Evolutionary conservation across 306 rosid species (phyloP).

Genomic region (Glycine tomentella): DNA sequence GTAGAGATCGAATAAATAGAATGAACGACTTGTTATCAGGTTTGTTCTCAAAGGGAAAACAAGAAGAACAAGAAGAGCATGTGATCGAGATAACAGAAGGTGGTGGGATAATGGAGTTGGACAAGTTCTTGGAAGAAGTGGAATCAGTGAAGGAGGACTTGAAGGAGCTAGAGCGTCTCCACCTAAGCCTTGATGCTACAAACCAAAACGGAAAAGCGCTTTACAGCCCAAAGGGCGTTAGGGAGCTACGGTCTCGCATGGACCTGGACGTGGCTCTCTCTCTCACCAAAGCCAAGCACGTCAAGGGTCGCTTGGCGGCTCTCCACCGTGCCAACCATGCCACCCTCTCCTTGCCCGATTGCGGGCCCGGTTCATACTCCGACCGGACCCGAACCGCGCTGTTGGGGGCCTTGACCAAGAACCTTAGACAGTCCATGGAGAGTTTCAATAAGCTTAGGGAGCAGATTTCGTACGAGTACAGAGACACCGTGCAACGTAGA

Average conservation of each 20-base stretch:
- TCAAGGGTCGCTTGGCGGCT: constrained; percentile 77
- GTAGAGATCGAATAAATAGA: not conserved
- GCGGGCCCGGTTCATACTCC: constrained; percentile 87
- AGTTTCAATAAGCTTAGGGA: constrained; percentile 69
- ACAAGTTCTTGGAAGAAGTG: constrained; percentile 74
- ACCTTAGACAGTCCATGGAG: constrained; percentile 82
- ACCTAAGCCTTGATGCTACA: constrained; percentile 54
- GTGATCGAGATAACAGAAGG: constrained; percentile 64
- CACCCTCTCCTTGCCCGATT: constrained; percentile 57
- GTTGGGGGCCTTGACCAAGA: constrained; percentile 76
- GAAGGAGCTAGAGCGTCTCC: constrained; percentile 71
- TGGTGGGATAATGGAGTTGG: constrained; percentile 41
- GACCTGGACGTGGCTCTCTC: constrained; percentile 78
- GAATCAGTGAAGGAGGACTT: constrained; percentile 79
- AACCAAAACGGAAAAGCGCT: constrained; percentile 77
- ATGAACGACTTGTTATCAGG: constrained; percentile 65
- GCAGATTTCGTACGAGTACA: constrained; percentile 81
- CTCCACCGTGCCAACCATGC: constrained; percentile 82
- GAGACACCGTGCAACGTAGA: constrained; percentile 86
- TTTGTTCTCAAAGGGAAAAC: not conserved
- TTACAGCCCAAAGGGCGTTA: constrained; percentile 74
- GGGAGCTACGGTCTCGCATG: constrained; percentile 86
- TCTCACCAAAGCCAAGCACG: constrained; percentile 74
- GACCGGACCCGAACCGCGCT: constrained; percentile 79
- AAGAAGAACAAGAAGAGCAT: constrained; percentile 30